These are phyloP conservation scores for Cladobotryum protrusum DNA, from an alignment of 2,329 filamentous ascomycete species.

Conservation along the genomic window DNA sequence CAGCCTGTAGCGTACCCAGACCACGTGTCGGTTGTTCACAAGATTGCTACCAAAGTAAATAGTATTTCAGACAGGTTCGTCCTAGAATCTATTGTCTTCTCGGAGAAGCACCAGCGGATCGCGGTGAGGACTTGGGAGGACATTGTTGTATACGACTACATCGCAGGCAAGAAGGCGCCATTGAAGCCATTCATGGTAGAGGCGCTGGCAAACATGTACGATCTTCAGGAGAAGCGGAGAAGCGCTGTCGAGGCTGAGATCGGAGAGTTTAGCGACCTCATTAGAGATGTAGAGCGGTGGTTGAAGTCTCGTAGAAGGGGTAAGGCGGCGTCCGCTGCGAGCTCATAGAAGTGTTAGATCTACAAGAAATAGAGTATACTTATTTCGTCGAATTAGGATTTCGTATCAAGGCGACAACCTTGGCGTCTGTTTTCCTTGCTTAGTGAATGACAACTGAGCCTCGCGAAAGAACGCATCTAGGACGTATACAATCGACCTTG, in stretches of 20 bases:
- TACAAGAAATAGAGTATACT: too few species aligned
- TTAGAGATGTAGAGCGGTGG: neutral
- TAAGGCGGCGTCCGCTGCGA: neutral
- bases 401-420: too few species aligned
- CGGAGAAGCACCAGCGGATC: constrained; percentile 63
- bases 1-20: constrained; percentile 78
- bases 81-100: constrained; percentile 59
- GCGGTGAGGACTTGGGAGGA: constrained; percentile 67
- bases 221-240: constrained; percentile 24
- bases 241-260: constrained; percentile 14
- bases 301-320: neutral
- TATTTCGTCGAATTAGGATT: too few species aligned
- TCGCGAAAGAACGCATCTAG: too few species aligned
- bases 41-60: constrained; percentile 51
- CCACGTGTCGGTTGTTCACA: constrained; percentile 76
- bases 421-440: too few species aligned
- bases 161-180: constrained; percentile 27
- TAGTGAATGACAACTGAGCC: too few species aligned
- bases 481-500: too few species aligned
- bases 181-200: constrained; percentile 36
- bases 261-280: neutral
- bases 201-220: constrained; percentile 29
- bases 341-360: too few species aligned
- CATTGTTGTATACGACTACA: constrained; percentile 26
- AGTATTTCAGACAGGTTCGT: constrained; percentile 45